These are phyloP conservation scores for Pythium phragmitis DNA, from an alignment of 352 stramenopile genomes.

Conservation along the genomic window DNA sequence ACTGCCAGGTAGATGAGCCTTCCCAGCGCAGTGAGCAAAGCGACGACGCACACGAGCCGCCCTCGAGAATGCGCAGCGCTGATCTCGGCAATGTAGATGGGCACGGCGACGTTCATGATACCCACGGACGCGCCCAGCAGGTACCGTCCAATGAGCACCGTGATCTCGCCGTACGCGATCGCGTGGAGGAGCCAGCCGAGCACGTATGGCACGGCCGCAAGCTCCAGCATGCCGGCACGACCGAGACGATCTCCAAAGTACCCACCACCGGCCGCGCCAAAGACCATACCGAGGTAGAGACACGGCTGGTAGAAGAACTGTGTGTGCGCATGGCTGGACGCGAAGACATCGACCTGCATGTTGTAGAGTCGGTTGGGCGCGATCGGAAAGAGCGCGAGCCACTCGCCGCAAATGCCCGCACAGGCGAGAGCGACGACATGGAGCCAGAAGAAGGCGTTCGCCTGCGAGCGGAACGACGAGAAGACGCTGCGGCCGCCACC, in stretches of 20 bases:
- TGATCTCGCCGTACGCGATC: slow-evolving; percentile 63
- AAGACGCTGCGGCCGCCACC: neutral
- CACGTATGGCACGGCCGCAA: slow-evolving; percentile 68
- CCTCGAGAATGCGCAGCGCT: slow-evolving; percentile 55
- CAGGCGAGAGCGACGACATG: slow-evolving; percentile 51
- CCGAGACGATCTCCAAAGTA: slow-evolving; percentile 67
- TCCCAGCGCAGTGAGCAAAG: slow-evolving; percentile 39
- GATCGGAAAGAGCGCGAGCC: slow-evolving; percentile 72
- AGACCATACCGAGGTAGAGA: slow-evolving; percentile 57
- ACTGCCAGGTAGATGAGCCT: slow-evolving; percentile 52
- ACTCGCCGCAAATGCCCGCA: slow-evolving; percentile 45
- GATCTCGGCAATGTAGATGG: slow-evolving; percentile 74
- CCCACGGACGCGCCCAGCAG: slow-evolving; percentile 52
- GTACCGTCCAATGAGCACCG: slow-evolving; percentile 64
- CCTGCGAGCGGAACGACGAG: slow-evolving; percentile 21
- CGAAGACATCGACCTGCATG: slow-evolving; percentile 84
- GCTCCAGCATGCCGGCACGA: slow-evolving; percentile 66
- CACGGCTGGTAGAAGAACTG: slow-evolving; percentile 72
- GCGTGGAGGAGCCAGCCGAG: slow-evolving; percentile 72
- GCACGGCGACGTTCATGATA: slow-evolving; percentile 62
- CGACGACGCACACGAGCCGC: slow-evolving; percentile 49
- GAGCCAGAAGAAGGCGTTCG: slow-evolving; percentile 60
- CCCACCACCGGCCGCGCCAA: slow-evolving; percentile 54
- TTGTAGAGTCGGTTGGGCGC: slow-evolving; percentile 72
- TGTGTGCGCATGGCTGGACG: slow-evolving; percentile 61